Conservation (phyloP, 768 basidiomycete genomes). For the Gymnopilus dilepis region DNA sequence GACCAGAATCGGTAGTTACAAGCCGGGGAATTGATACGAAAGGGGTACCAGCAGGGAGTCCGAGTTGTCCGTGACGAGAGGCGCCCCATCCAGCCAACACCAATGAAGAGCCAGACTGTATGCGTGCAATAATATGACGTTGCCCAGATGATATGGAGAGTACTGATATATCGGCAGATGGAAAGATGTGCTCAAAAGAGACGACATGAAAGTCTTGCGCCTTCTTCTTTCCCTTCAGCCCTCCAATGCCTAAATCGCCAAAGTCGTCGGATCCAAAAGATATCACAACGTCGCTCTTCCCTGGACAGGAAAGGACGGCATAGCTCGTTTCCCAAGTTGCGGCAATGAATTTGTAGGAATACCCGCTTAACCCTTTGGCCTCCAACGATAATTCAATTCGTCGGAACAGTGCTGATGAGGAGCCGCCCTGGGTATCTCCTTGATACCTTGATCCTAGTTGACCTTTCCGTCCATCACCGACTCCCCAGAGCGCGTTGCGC, state of each 20-base stretch:
- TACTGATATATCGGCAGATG: conserved; percentile 36
- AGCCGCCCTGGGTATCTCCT: conserved; percentile 18
- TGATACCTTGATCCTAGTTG: conserved; percentile 66
- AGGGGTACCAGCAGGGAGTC: conserved; percentile 36
- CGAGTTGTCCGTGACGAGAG: conserved; percentile 86
- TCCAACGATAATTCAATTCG: conserved; percentile 49
- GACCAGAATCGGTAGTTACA: conserved; percentile 40
- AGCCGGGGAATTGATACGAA: conserved; percentile 37
- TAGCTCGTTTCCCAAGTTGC: conserved; percentile 89
- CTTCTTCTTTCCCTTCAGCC: conserved; percentile 21
- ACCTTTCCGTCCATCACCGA: conserved; percentile 71
- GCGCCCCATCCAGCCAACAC: conserved; percentile 81
- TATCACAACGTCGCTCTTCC: conserved; percentile 57
- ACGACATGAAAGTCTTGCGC: conserved; percentile 44
- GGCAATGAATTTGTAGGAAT: conserved; percentile 55
- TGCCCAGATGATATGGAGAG: conserved; percentile 65
- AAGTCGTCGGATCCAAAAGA: conserved; percentile 89
- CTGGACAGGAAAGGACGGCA: conserved; percentile 56
- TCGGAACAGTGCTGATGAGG: conserved; percentile 46
- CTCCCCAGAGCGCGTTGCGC: conserved; percentile 64
- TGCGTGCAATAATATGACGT: conserved; percentile 66
- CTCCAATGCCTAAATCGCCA: conserved; percentile 74
- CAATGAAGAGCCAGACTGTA: conserved; percentile 36
- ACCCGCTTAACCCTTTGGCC: conserved; percentile 41
- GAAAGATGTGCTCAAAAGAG: conserved; percentile 44